Conservation (phyloP, 164 flowering plant species). For the Umbilicus rupestris region DNA sequence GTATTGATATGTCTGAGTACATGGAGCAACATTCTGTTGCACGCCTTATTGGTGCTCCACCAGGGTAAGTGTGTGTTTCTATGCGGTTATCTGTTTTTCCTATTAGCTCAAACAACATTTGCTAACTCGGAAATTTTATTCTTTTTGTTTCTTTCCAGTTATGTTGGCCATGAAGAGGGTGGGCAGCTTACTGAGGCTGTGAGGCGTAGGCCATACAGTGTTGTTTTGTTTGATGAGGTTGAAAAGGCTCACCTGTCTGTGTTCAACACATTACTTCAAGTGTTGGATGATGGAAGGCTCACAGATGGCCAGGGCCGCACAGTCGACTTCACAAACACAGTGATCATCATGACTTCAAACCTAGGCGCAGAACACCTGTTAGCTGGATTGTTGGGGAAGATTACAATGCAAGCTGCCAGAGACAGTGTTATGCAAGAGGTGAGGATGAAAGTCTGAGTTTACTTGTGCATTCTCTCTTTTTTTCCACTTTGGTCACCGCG, state of each 20-base stretch:
- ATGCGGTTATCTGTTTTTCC: background rate
- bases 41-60: slow-evolving; percentile 88
- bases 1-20: slow-evolving; percentile 95
- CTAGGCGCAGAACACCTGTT: slow-evolving; percentile 86
- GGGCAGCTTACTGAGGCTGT: slow-evolving; percentile 96
- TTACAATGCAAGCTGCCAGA: slow-evolving; percentile 60
- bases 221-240: slow-evolving; percentile 77
- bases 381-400: slow-evolving; percentile 51
- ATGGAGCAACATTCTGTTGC: slow-evolving; percentile 96
- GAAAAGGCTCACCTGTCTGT: slow-evolving; percentile 81
- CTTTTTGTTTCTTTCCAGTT: slow-evolving; percentile 22
- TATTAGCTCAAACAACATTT: background rate
- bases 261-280: slow-evolving; percentile 82
- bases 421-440: slow-evolving; percentile 71
- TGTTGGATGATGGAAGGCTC: slow-evolving; percentile 85
- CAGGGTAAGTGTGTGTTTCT: slow-evolving; percentile 42
- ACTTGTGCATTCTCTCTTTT: background rate
- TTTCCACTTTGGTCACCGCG: background rate
- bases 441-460: background rate
- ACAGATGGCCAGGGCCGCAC: slow-evolving; percentile 96
- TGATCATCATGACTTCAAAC: slow-evolving; percentile 91
- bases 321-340: slow-evolving; percentile 76
- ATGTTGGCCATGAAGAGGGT: slow-evolving; percentile 96
- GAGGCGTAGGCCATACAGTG: slow-evolving; percentile 77
- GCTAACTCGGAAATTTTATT: background rate